A percentile compares a stretch with the other conserved stretches of the same genome.
Evolutionary conservation across 1,139 yeast genomes (phyloP).

Genomic region (Scheffersomyces lignicola): DNA sequence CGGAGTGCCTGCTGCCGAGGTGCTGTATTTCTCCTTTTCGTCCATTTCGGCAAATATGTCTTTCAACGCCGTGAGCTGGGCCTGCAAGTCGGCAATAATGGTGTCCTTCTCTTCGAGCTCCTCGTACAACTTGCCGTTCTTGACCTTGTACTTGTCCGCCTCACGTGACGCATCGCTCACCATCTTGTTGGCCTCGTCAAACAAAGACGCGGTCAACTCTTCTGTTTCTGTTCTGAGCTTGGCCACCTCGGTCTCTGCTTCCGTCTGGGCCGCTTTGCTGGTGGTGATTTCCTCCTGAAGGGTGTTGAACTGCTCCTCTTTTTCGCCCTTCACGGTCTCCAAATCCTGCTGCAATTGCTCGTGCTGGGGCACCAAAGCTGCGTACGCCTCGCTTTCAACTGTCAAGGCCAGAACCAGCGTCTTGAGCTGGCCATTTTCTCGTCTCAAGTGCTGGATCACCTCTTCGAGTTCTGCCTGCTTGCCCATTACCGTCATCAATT

Average conservation of each 20-base stretch:
- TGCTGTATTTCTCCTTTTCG: slow-evolving; percentile 21
- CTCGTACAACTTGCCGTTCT: slow-evolving; percentile 58
- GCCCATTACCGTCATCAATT: slow-evolving; percentile 60
- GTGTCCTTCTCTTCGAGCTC: slow-evolving; percentile 73
- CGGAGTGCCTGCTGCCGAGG: slow-evolving; percentile 11
- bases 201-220: slow-evolving; percentile 71
- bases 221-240: slow-evolving; percentile 70
- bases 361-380: slow-evolving; percentile 27
- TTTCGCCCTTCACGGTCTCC: neutral
- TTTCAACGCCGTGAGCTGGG: slow-evolving; percentile 71
- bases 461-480: slow-evolving; percentile 57
- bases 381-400: slow-evolving; percentile 27
- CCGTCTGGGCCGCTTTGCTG: slow-evolving; percentile 38
- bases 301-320: neutral
- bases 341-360: slow-evolving; percentile 13
- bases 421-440: slow-evolving; percentile 29
- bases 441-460: slow-evolving; percentile 31
- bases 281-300: slow-evolving; percentile 15
- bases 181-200: slow-evolving; percentile 80
- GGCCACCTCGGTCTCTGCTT: slow-evolving; percentile 58
- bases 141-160: slow-evolving; percentile 50
- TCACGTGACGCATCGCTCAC: slow-evolving; percentile 71
- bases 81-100: slow-evolving; percentile 63
- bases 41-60: slow-evolving; percentile 43
- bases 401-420: slow-evolving; percentile 17